A percentile compares a stretch with the other conserved stretches of the same genome.
Evolutionary conservation across 176 grass and related monocot species (phyloP).

Genomic region (Raddia distichophylla): DNA sequence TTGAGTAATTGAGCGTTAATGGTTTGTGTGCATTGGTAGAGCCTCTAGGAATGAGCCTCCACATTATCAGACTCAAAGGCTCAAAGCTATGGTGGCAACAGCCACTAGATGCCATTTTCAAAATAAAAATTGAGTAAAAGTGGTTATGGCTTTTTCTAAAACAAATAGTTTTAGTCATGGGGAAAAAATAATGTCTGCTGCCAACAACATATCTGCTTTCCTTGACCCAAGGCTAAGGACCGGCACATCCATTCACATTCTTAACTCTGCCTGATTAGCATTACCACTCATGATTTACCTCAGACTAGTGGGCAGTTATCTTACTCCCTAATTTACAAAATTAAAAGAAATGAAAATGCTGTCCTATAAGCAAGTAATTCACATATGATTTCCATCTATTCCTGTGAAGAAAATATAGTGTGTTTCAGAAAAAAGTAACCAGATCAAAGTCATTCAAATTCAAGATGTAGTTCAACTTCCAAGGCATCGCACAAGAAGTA

Average conservation of each 20-base stretch:
- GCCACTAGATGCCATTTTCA: not conserved
- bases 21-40: not conserved
- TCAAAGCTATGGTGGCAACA: constrained; percentile 1
- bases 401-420: constrained; percentile 3
- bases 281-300: not conserved
- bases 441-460: constrained; percentile 4
- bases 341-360: not conserved
- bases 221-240: not conserved
- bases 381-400: constrained; percentile 22
- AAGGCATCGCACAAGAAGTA: constrained; percentile 28
- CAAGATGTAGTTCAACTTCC: constrained; percentile 29
- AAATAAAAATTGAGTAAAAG: constrained; percentile 6
- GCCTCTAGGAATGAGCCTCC: not conserved
- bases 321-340: constrained; percentile 20
- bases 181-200: not conserved
- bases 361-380: constrained; percentile 24
- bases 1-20: not conserved
- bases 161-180: not conserved
- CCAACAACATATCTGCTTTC: not conserved
- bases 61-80: not conserved
- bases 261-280: not conserved
- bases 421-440: constrained; percentile 13
- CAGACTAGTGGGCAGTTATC: not conserved
- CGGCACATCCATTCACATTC: not conserved
- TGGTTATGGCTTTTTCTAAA: not conserved